phyloP scores from a whole-genome alignment of 1,139 yeast genomes.

The Nakaseomyces sp. region DNA sequence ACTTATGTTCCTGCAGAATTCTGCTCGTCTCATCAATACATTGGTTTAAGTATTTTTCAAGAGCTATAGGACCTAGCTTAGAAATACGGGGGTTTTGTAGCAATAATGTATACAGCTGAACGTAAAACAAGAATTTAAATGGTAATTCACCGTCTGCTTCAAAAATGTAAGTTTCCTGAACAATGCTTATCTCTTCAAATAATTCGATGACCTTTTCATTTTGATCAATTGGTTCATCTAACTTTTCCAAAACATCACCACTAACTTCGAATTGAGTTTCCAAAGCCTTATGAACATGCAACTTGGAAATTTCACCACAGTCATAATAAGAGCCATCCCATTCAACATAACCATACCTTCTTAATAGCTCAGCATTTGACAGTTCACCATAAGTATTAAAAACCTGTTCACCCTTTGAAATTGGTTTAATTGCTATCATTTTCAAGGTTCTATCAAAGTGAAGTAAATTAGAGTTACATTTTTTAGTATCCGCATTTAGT shows the following conservation, averaged over 20 bases:
- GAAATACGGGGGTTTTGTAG: slow-evolving; percentile 16
- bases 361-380: slow-evolving; percentile 77
- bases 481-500: slow-evolving; percentile 72
- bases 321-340: slow-evolving; percentile 65
- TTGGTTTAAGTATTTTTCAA: slow-evolving; percentile 14
- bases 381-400: slow-evolving; percentile 86
- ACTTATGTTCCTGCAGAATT: slow-evolving; percentile 26
- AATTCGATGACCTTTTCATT: slow-evolving; percentile 35
- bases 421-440: slow-evolving; percentile 62
- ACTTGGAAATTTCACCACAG: slow-evolving; percentile 63
- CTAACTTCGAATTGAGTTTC: slow-evolving; percentile 14
- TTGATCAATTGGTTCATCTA: slow-evolving; percentile 25
- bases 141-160: slow-evolving; percentile 48
- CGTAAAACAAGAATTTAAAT: slow-evolving; percentile 46
- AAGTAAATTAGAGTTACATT: slow-evolving; percentile 66
- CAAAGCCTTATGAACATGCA: slow-evolving; percentile 31
- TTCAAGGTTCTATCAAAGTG: slow-evolving; percentile 43
- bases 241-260: slow-evolving; percentile 28
- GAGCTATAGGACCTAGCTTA: slow-evolving; percentile 7
- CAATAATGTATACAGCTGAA: slow-evolving; percentile 37
- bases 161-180: slow-evolving; percentile 56
- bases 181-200: slow-evolving; percentile 40
- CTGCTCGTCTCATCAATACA: slow-evolving; percentile 31
- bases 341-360: slow-evolving; percentile 91
- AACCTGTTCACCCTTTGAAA: slow-evolving; percentile 60